Percentiles rank a stretch among this genome's conserved stretches.
phyloP scores from a whole-genome alignment of 1,284 basidiomycete species.

The Puccinia coronata region DNA sequence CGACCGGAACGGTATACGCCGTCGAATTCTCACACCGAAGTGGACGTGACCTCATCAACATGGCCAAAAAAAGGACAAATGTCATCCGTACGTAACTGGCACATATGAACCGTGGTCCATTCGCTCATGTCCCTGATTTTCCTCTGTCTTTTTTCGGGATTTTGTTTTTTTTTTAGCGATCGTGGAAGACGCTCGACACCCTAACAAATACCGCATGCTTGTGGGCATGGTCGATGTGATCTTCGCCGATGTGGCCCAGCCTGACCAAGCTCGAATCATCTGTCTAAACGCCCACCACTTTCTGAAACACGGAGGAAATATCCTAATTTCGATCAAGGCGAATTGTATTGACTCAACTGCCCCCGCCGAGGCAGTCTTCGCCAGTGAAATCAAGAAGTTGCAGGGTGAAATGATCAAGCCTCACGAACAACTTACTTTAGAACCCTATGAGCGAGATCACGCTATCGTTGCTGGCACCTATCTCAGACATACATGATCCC shows the following conservation, averaged over 20 bases:
- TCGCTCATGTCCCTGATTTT: background rate
- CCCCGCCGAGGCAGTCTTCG: conserved; percentile 85
- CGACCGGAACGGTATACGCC: conserved; percentile 94
- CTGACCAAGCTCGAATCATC: conserved; percentile 84
- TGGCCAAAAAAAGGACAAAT: conserved; percentile 99
- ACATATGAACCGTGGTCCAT: background rate
- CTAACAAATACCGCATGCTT: conserved; percentile 93
- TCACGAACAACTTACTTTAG: conserved; percentile 80
- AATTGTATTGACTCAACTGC: conserved; percentile 97
- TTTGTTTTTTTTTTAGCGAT: conserved; percentile 71
- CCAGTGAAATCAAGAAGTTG: conserved; percentile 81
- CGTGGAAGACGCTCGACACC: conserved; percentile 92
- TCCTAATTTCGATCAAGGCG: conserved; percentile 98
- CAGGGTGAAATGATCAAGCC: conserved; percentile 83
- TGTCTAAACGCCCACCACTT: conserved; percentile 91
- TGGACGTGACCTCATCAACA: conserved; percentile 95
- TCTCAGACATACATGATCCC: conserved; percentile 47
- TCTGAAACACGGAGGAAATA: conserved; percentile 89
- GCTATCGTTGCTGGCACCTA: conserved; percentile 61
- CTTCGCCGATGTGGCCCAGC: conserved; percentile 97
- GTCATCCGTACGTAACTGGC: conserved; percentile 77
- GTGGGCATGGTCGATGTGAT: conserved; percentile 90
- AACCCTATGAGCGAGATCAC: conserved; percentile 62
- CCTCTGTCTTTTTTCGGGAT: conserved; percentile 23
- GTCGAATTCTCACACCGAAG: conserved; percentile 97